Evolutionary conservation across 352 stramenopile genomes (phyloP).

Genomic region (Globisporangium iwayamae): DNA sequence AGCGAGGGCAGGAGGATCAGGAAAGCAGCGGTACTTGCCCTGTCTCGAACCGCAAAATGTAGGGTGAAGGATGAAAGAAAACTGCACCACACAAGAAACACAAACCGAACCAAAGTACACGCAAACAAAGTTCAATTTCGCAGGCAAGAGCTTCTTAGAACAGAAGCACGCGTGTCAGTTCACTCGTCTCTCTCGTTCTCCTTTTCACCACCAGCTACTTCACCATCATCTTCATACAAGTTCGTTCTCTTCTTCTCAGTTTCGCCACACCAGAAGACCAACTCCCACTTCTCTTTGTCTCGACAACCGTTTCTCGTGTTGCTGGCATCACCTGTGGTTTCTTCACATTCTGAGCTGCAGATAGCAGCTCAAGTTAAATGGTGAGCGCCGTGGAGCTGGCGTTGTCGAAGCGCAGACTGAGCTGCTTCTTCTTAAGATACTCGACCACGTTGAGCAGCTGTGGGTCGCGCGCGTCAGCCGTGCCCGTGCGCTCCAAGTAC

Average conservation of each 20-base stretch:
- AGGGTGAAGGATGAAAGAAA: not conserved
- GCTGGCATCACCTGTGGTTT: not conserved
- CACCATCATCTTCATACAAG: not conserved
- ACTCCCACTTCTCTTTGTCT: not conserved
- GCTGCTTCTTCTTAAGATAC: constrained; percentile 87
- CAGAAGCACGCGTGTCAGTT: not conserved
- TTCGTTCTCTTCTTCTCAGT: not conserved
- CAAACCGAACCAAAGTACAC: not conserved
- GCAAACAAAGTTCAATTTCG: constrained; percentile 10
- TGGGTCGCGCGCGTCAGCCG: constrained; percentile 56
- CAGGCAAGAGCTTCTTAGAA: not conserved
- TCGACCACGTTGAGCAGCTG: constrained; percentile 78
- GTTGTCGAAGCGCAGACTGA: constrained; percentile 84
- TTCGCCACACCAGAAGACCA: not conserved
- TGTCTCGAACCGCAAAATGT: constrained; percentile 7
- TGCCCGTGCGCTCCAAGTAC: constrained; percentile 75
- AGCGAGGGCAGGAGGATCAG: not conserved
- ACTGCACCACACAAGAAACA: not conserved
- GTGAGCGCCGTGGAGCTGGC: constrained; percentile 79
- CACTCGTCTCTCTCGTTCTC: not conserved
- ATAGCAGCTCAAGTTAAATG: constrained; percentile 37
- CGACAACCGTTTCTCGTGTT: not conserved
- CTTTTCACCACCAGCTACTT: not conserved
- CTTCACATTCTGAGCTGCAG: not conserved
- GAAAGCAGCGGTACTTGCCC: constrained; percentile 1